Conservation (phyloP, 2,329 filamentous ascomycete genomes). For the Sarocladiaceae sp. region DNA sequence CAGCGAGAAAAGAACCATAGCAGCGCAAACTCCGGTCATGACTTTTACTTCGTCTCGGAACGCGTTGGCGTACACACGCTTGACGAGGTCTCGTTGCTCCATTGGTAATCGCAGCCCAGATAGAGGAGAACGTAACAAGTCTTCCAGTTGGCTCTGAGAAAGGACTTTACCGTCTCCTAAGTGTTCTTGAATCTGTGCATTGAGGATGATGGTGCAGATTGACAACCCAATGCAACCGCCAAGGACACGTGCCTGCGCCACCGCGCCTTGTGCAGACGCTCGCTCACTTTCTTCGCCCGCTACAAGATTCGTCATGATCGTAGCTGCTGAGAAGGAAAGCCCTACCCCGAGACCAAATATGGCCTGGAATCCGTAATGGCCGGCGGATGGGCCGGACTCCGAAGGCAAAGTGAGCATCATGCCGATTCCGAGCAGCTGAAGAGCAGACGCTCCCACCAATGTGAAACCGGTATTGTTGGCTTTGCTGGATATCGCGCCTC, state of each 20-base stretch:
- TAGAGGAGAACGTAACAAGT: slow-evolving; percentile 38
- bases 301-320: slow-evolving; percentile 51
- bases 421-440: slow-evolving; percentile 47
- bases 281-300: slow-evolving; percentile 39
- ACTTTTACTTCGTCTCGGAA: slow-evolving; percentile 40
- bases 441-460: slow-evolving; percentile 39
- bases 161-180: slow-evolving; percentile 27
- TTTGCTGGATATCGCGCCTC: slow-evolving; percentile 46
- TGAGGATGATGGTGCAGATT: slow-evolving; percentile 53
- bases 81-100: slow-evolving; percentile 27
- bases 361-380: slow-evolving; percentile 48
- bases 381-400: slow-evolving; percentile 25
- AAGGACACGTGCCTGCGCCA: slow-evolving; percentile 53
- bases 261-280: slow-evolving; percentile 52
- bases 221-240: slow-evolving; percentile 55
- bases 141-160: slow-evolving; percentile 29
- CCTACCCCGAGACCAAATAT: slow-evolving; percentile 55
- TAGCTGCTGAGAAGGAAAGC: slow-evolving; percentile 49
- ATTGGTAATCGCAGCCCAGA: slow-evolving; percentile 28
- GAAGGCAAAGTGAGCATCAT: slow-evolving; percentile 39
- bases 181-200: slow-evolving; percentile 32
- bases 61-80: slow-evolving; percentile 36
- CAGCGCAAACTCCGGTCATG: slow-evolving; percentile 36
- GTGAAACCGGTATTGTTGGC: slow-evolving; percentile 48
- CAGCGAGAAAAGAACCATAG: slow-evolving; percentile 36